These are phyloP conservation scores for Aspergillus biplanus DNA, from an alignment of 495 filamentous ascomycete species.

Conservation along the genomic window DNA sequence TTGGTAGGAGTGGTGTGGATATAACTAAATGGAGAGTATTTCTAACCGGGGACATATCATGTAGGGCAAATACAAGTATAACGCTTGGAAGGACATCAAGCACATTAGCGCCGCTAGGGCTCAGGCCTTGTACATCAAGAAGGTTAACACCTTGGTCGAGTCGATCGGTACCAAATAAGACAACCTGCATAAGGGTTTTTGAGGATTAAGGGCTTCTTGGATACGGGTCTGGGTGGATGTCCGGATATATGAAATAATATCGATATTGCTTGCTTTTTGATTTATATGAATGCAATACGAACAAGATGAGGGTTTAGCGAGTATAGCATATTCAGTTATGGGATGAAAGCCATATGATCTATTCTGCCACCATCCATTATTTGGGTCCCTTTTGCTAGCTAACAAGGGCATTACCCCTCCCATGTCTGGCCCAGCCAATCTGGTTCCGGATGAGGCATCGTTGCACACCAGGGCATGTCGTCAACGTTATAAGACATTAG, in stretches of 20 bases:
- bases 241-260: not conserved
- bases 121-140: conserved; percentile 74
- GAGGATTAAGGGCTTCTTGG: not conserved
- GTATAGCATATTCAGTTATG: not conserved
- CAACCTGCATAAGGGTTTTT: not conserved
- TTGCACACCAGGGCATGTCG: conserved; percentile 82
- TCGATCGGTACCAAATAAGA: conserved; percentile 54
- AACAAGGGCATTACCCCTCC: conserved; percentile 27
- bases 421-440: conserved; percentile 73
- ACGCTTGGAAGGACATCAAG: conserved; percentile 70
- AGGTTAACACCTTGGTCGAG: conserved; percentile 69
- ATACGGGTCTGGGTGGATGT: not conserved
- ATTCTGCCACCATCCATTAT: no score
- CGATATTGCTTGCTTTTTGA: not conserved
- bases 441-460: conserved; percentile 57
- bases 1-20: not conserved
- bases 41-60: not conserved
- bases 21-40: not conserved
- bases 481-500: conserved; percentile 61
- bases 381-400: not conserved
- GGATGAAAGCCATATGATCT: not conserved
- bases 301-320: not conserved
- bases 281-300: not conserved
- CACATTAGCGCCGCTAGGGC: conserved; percentile 62
- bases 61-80: conserved; percentile 79